A percentile compares a stretch with the other conserved stretches of the same genome.
Evolutionary conservation across 108 stramenopile species (phyloP).

Genomic region (Cyclotella baltica): DNA sequence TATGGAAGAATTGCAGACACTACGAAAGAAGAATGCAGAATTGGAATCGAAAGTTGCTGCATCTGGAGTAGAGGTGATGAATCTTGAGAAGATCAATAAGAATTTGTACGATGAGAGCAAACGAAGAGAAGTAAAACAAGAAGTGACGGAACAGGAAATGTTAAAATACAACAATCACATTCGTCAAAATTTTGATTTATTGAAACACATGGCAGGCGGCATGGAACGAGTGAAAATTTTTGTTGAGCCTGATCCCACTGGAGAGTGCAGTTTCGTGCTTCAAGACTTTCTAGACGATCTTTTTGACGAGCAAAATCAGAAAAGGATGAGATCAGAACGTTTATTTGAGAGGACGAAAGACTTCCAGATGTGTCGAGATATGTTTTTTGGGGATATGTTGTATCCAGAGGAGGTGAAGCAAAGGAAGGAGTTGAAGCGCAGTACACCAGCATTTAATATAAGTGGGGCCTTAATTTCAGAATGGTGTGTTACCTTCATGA

Average conservation of each 20-base stretch:
- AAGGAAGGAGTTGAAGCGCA: neutral
- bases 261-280: neutral
- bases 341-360: neutral
- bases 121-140: neutral
- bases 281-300: neutral
- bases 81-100: neutral
- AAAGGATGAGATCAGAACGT: too few relatives aligned
- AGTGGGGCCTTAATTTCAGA: neutral
- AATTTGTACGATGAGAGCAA: neutral
- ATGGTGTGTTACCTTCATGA: constrained; percentile 25
- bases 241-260: neutral
- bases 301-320: neutral
- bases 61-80: neutral
- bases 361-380: neutral
- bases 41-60: neutral
- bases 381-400: neutral
- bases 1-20: neutral
- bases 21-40: neutral
- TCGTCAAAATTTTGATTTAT: neutral
- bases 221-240: neutral
- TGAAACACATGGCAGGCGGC: neutral
- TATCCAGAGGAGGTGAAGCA: neutral
- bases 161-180: neutral
- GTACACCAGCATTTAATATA: neutral
- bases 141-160: neutral